Base-by-base conservation (phyloP, 164 flowering plant species). In the Magnolia sinica region DNA sequence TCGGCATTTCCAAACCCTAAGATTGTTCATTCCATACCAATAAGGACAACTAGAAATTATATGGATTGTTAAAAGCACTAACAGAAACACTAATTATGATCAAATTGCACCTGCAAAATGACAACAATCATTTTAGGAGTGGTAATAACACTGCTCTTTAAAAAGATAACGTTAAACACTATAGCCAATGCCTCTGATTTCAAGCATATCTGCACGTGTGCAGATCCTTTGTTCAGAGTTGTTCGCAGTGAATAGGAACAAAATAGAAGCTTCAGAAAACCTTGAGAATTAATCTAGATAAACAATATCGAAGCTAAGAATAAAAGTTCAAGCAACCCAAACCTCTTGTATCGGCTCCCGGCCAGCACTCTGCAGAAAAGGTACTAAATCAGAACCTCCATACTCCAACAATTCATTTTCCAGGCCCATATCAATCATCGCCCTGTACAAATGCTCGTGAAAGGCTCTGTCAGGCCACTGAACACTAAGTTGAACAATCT, bases 311-410 rank as follows among this genome's bases (percentile, higher is more conserved):
- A 68, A 68, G 18, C 64, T 55, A 11, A 71, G 61, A 55, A 70
- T 7, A 72, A 55, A 16, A 55, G 61, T 11, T 55, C 61, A 66
- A 64, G 18, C 45, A 37, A 37, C 7, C 19, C 19, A 75, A 55
- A 92, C 98, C 97, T 92, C 91, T 71, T 86, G 87, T 29, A 70
- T 70, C 29, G 91, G 80, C 68, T 88, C 91, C 70, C 91, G 85
- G 68, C 90, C 94, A 82, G 98, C 92, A 84, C 68, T 87, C 88
- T 91, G 97, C 69, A 94, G 86, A 81, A 94, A 96, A 64, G 97
- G 96, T 50, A 96, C 97, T 89, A 96, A 84, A 86, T 96, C 98
- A 23, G 98, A 90, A 64, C 99, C 99, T 77, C 97, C 99, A 85
- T 86, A 94, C 81, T 96, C 99, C 85, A 94, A 79, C 70, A 96